Conservation (phyloP, 75 land plant species). For the Ceratopteris richardii region DNA sequence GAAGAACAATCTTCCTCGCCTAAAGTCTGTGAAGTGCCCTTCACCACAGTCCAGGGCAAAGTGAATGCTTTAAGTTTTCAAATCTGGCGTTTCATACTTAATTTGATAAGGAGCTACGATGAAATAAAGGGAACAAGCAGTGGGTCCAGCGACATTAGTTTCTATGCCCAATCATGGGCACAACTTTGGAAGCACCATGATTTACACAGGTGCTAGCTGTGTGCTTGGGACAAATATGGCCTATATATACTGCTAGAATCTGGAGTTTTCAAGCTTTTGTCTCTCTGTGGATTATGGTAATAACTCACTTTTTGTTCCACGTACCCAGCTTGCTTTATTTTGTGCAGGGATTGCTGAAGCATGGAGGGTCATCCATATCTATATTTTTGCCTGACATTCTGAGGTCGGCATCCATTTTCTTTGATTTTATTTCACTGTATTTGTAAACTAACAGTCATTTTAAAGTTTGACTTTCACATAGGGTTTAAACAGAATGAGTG, state of each 20-base stretch:
- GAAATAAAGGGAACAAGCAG: conserved; percentile 20
- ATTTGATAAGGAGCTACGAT: conserved; percentile 14
- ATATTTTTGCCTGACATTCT: conserved; percentile 24
- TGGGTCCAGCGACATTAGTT: conserved; percentile 10
- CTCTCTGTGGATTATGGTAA: no score
- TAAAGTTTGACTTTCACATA: no score
- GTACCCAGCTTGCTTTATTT: conserved; percentile 50
- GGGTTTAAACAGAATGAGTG: no score
- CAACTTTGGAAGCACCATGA: background rate
- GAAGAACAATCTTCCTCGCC: background rate
- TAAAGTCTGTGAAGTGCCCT: background rate
- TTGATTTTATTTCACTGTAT: conserved; percentile 17
- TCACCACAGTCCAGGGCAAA: conserved; percentile 4
- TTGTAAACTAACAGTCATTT: no score
- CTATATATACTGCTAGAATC: no score
- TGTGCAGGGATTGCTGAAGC: conserved; percentile 36
- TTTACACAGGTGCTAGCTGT: background rate
- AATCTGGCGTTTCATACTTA: conserved; percentile 14
- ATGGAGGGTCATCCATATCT: conserved; percentile 26
- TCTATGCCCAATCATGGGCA: background rate
- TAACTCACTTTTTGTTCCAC: background rate
- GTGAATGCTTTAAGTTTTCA: conserved; percentile 8
- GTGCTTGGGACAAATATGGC: no score
- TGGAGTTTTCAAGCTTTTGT: no score
- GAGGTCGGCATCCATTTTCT: background rate